Evolutionary conservation across 2,329 filamentous ascomycete genomes (phyloP), one percentile per base, ranked within the genome.

Genomic region (Ascomycota sp.): DNA sequence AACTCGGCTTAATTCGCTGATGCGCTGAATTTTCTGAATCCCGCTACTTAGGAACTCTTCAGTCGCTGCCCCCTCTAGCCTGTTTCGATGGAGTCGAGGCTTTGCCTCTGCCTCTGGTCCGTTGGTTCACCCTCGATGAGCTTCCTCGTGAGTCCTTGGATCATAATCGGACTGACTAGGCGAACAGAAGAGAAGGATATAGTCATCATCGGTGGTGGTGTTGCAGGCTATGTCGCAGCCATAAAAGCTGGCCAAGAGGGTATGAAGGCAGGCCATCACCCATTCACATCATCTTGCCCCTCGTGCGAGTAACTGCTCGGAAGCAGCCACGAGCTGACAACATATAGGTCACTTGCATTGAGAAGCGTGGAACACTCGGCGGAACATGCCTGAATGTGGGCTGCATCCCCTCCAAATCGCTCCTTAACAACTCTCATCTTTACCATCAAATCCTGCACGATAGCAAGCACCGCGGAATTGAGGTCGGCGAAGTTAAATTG

Each of bases 191-290:
- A 94, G 56, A 91, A 93, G 58, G 89, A 98, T 56, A 67, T 98
- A 32, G 77, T 98, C 50, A 85, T 98, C 58, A 93, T 98, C 50
- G 89, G 89, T 48, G 89, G 89, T 55, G 89, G 89, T 62, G 89
- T 95, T 48, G 89, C 86, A 44, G 89, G 89, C 51, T 98, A 98
- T 61, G 89, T 98, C 47, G 86, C 89, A 41, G 89, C 89, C 46
- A 98, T 98, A 66, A 98, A 95, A 65, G 89, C 89, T 47, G 89
- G 85, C 35, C 89, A 98, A 59, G 82, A 92, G 53, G 89, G 89
- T 47, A 57, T 98, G 54, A 95, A 94, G 74, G 85, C 91, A 62
- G 24, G 24, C 15, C n/a, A 20, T 8, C 8, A 13, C 15, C 10
- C 2, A 11, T 8, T n/a, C 8, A 9, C 10, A 26, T n/a, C 4